These are phyloP conservation scores for Tulasnella sp. DNA, from an alignment of 768 basidiomycete genomes.

Conservation along the genomic window DNA sequence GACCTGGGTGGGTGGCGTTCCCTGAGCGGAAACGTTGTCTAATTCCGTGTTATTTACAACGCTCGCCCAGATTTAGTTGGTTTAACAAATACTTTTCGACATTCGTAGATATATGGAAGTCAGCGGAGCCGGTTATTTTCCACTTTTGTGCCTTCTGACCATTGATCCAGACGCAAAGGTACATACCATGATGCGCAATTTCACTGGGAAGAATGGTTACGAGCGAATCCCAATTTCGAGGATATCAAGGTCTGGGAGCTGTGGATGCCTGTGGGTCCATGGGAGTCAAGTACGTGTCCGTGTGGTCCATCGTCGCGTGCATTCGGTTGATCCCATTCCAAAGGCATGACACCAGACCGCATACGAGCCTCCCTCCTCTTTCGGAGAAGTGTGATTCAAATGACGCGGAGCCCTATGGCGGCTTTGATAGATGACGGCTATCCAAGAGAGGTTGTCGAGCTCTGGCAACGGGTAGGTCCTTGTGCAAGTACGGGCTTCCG, in stretches of 20 bases:
- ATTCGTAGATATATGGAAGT: background rate
- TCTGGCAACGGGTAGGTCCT: conserved; percentile 1
- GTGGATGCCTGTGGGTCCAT: conserved; percentile 9
- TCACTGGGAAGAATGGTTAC: background rate
- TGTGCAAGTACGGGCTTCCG: background rate
- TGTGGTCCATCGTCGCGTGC: background rate
- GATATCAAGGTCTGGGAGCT: background rate
- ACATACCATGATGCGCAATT: background rate
- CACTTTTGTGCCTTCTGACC: background rate
- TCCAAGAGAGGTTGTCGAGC: background rate
- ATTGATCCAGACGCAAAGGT: background rate
- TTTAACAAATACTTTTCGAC: conserved; percentile 1
- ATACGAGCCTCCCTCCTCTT: background rate
- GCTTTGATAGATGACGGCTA: conserved; percentile 3
- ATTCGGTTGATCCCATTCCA: background rate
- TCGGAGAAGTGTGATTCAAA: background rate
- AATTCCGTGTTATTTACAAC: background rate
- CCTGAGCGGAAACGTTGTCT: background rate
- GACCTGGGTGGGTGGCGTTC: background rate
- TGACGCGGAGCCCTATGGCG: background rate
- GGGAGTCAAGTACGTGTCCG: background rate
- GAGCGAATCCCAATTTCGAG: conserved; percentile 4
- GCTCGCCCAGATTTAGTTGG: conserved; percentile 4
- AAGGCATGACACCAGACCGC: background rate
- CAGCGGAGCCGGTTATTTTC: background rate